Percentiles rank a stretch among this genome's conserved stretches.
These are phyloP conservation scores for Forsythia viridissima DNA, from an alignment of 257 asterid species.

Conservation along the genomic window DNA sequence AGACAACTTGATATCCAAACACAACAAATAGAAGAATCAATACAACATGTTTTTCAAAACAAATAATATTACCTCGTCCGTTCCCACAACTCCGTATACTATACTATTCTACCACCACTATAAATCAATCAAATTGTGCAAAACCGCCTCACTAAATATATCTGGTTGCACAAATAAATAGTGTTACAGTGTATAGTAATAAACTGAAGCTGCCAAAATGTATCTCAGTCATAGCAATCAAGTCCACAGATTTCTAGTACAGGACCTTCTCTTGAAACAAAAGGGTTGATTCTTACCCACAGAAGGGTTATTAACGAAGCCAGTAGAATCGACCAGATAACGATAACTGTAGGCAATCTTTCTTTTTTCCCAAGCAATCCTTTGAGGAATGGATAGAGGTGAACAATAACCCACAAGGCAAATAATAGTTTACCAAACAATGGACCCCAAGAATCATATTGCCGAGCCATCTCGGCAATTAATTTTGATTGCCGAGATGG, in stretches of 20 bases:
- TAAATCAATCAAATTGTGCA: conserved; percentile 11
- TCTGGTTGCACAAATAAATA: conserved; percentile 27
- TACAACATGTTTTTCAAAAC: conserved; percentile 26
- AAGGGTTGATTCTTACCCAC: conserved; percentile 92
- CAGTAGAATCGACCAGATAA: conserved; percentile 82
- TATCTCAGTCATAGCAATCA: conserved; percentile 61
- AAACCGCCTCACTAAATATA: conserved; percentile 21
- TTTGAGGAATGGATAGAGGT: conserved; percentile 88
- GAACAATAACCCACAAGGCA: conserved; percentile 87
- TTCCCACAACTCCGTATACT: conserved; percentile 25
- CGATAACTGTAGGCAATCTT: conserved; percentile 73
- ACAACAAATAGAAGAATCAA: conserved; percentile 38
- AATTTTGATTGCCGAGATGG: no score
- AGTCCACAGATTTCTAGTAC: conserved; percentile 76
- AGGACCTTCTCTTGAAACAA: conserved; percentile 83
- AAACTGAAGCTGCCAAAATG: neutral
- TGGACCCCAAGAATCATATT: conserved; percentile 93
- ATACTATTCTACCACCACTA: conserved; percentile 19
- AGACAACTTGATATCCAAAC: neutral
- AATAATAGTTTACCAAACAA: conserved; percentile 74
- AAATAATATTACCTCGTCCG: conserved; percentile 24
- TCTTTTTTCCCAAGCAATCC: conserved; percentile 80
- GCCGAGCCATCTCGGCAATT: no score
- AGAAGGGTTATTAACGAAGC: conserved; percentile 72
- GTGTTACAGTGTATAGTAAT: neutral